phyloP scores from a whole-genome alignment of 1,284 basidiomycete genomes.

The Anthracocystis setariae region DNA sequence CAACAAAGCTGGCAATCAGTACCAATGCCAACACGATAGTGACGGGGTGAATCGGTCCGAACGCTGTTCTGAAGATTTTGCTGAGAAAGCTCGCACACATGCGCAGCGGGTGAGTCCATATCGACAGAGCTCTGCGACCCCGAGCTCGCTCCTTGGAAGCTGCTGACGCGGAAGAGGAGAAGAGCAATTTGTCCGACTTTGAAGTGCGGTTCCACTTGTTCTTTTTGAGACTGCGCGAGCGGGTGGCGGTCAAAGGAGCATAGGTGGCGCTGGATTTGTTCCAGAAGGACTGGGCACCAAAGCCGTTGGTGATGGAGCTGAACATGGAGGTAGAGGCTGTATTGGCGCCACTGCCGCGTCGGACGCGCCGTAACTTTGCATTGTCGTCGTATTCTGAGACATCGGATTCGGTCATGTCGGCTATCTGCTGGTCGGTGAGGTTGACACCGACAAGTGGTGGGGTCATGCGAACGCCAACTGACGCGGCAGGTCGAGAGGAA shows the following conservation, averaged over 20 bases:
- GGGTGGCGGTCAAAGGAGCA: conserved; percentile 17
- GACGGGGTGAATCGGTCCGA: conserved; percentile 53
- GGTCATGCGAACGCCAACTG: conserved; percentile 17
- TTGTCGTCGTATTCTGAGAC: conserved; percentile 50
- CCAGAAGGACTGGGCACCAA: conserved; percentile 40
- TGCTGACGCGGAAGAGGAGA: conserved; percentile 18
- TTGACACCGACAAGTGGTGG: conserved; percentile 46
- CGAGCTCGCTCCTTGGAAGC: conserved; percentile 30
- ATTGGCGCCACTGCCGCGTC: conserved; percentile 21
- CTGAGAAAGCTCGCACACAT: conserved; percentile 36
- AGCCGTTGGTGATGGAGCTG: conserved; percentile 38
- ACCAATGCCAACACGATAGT: conserved; percentile 53
- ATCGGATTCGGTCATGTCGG: conserved; percentile 54
- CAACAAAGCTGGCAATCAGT: conserved; percentile 55
- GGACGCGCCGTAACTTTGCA: conserved; percentile 28
- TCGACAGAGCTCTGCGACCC: conserved; percentile 14
- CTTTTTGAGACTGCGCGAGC: conserved; percentile 40
- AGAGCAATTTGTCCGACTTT: conserved; percentile 38
- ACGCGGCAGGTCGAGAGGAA: conserved; percentile 16
- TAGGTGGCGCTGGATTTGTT: conserved; percentile 28
- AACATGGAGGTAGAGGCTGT: conserved; percentile 23
- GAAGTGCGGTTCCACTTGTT: conserved; percentile 41
- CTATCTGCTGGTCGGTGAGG: conserved; percentile 36
- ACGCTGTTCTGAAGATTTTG: conserved; percentile 47
- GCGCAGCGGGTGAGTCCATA: conserved; percentile 37